Percentiles rank a stretch among this genome's conserved stretches.
phyloP scores from a whole-genome alignment of 257 asterid genomes.

The Scutellaria minor region DNA sequence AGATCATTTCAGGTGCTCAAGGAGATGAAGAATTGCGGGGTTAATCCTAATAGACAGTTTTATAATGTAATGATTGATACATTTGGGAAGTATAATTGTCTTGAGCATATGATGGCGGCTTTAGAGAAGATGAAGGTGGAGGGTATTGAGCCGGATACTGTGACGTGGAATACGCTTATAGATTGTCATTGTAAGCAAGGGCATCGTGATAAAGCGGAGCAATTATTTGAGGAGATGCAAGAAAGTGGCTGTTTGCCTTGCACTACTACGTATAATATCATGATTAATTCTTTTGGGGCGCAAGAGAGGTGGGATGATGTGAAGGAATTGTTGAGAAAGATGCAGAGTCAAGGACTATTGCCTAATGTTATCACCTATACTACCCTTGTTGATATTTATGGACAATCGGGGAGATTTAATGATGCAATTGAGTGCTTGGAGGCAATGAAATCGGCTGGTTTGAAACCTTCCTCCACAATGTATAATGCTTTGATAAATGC shows the following conservation, averaged over 20 bases:
- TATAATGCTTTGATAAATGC: slow-evolving; percentile 96
- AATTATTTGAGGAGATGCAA: slow-evolving; percentile 76
- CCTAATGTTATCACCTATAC: slow-evolving; percentile 93
- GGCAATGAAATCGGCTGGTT: slow-evolving; percentile 87
- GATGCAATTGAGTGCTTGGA: slow-evolving; percentile 96
- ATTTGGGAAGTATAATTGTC: slow-evolving; percentile 88
- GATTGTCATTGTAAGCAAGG: slow-evolving; percentile 93
- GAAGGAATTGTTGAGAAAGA: slow-evolving; percentile 67
- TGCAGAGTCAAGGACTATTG: slow-evolving; percentile 78
- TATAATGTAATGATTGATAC: slow-evolving; percentile 93
- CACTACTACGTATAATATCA: slow-evolving; percentile 82
- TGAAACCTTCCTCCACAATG: slow-evolving; percentile 90
- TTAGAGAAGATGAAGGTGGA: slow-evolving; percentile 83
- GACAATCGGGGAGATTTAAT: slow-evolving; percentile 78
- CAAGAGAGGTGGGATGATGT: slow-evolving; percentile 92
- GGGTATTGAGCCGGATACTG: slow-evolving; percentile 76
- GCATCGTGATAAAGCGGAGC: slow-evolving; percentile 63
- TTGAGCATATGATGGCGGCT: slow-evolving; percentile 83
- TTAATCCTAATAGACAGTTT: slow-evolving; percentile 75
- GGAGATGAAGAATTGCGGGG: slow-evolving; percentile 88
- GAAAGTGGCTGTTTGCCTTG: slow-evolving; percentile 73
- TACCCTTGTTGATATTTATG: slow-evolving; percentile 86
- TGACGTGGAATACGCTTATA: slow-evolving; percentile 92
- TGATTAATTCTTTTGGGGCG: slow-evolving; percentile 80
- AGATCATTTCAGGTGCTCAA: slow-evolving; percentile 88